Base-by-base conservation (phyloP, 2,329 filamentous ascomycete species). In the Ascochyta fabae region DNA sequence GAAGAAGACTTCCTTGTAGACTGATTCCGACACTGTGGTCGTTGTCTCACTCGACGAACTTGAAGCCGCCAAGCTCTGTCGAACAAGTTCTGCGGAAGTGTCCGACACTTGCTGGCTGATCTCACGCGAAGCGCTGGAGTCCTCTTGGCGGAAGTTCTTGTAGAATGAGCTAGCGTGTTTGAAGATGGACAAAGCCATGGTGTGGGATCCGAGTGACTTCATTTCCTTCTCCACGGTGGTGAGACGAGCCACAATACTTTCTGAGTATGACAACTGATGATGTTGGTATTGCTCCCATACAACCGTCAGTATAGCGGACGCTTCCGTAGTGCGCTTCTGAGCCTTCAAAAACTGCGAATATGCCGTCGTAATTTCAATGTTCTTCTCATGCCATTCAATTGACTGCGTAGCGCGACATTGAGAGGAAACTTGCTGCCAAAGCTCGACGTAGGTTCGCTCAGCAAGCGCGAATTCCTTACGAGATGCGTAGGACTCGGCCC, bases 341-440 rank as follows among this genome's bases (percentile, higher is more conserved):
- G 69, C 64, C 29, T 78, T 74, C n/a, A 84, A 65, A 60, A 81
- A 83, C 16, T 75, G 73, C 6, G 78, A 75, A 57, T 83, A 84
- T 1, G 72, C 69, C n/a, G 80, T 70, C 5, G 79, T 75, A 19
- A 78, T 69, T 45, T 79, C 74, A 23, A 83, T 70, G 61, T 82
- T 83, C 63, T 75, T 77, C 63, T 80, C 75, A 50, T 83, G 80
- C 76, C 77, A 81, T 34, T 79, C 73, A 4, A 76, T 65, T 1
- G 78, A 77, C 36, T 75, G 74, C 23, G 77, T 74, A 9, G 69
- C 66, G 23, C 78, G 79, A 54, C 76, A 81, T 50, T 79, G 78
- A 36, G 74, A 74, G n/a, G 78, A 81, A 2, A 79, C 71, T n/a
- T 77, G 78, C 64, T 80, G 78, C 82, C 82, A 84, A 4, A 81